Evolutionary conservation across 225 moss, liverwort and hornwort species (phyloP), one percentile per base, ranked within the genome.

Genomic region (Polytrichum commune): DNA sequence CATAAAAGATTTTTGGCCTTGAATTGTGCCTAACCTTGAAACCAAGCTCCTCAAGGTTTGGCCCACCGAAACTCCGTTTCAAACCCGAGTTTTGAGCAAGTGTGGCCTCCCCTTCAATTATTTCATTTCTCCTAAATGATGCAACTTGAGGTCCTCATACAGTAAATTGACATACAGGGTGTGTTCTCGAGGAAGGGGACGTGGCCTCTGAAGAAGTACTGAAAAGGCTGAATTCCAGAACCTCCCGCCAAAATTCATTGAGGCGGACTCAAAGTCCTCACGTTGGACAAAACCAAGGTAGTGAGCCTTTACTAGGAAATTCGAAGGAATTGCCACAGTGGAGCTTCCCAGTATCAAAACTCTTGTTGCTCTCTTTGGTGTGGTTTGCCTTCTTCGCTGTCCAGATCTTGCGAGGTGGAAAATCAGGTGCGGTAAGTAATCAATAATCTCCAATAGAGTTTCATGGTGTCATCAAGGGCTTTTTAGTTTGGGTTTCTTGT

Each of bases 341-440:
- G 18, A 9, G 26, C 20, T 87, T 84, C 65, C 86, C 86, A 0
- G 58, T 57, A 28, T 54, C 53, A 22, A 91, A 90, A 69, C 23
- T 92, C 22, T 29, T 75, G 26, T 80, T 80, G 7, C 88, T 92
- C 28, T 58, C 60, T 2, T 46, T 92, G 27, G 89, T 94, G 32
- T 97, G 96, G 96, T 27, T 86, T 8, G 73, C 78, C 33, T 93
- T 92, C 73, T 92, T 91, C 7, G 80, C 83, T 1, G 79, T 97
- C 28, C 93, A 97, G 78, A 53, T 97, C 18, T 71, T 97, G 25
- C 78, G 93, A 53, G 92, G 89, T 60, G 90, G 90, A 30, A 90
- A 90, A 68, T 72, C 77, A 8, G 84, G 81, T 69, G 55, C 82
- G 80, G 93, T 96, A 81, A 84, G 82, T 75, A 53, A 7, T 65